A percentile compares a stretch with the other conserved stretches of the same genome.
Conservation (phyloP, 208 protist species). For the Crithidia thermophila region DNA sequence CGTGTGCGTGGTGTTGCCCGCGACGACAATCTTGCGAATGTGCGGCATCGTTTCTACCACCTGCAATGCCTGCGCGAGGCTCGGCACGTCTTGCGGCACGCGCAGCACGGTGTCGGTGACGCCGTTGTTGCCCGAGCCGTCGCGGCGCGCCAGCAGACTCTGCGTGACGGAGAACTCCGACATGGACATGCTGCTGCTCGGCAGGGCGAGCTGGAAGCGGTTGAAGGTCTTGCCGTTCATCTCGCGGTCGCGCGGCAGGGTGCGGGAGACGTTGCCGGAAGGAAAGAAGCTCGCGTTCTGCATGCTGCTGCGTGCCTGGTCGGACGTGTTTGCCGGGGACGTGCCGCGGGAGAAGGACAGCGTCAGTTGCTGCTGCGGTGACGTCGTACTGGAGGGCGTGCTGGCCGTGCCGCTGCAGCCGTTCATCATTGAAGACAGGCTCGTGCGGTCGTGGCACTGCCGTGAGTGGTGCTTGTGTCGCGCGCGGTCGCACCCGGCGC, state of each 20-base stretch:
- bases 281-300: slow-evolving; percentile 36
- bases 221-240: slow-evolving; percentile 30
- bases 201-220: slow-evolving; percentile 38
- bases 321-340: slow-evolving; percentile 24
- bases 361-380: slow-evolving; percentile 36
- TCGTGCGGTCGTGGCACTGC: slow-evolving; percentile 64
- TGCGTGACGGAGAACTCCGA: slow-evolving; percentile 48
- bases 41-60: slow-evolving; percentile 49
- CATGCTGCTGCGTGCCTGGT: slow-evolving; percentile 33
- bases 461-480: slow-evolving; percentile 67
- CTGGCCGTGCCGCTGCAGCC: slow-evolving; percentile 22
- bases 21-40: slow-evolving; percentile 67
- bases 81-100: slow-evolving; percentile 66
- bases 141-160: slow-evolving; percentile 9
- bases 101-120: slow-evolving; percentile 41
- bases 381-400: slow-evolving; percentile 12
- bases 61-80: slow-evolving; percentile 46
- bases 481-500: slow-evolving; percentile 60
- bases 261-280: slow-evolving; percentile 15
- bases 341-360: slow-evolving; percentile 45
- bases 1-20: slow-evolving; percentile 50
- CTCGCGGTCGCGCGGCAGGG: slow-evolving; percentile 22
- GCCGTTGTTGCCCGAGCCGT: slow-evolving; percentile 8
- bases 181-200: slow-evolving; percentile 39
- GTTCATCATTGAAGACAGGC: slow-evolving; percentile 25